A percentile compares a stretch with the other conserved stretches of the same genome.
These are phyloP conservation scores for Silene coronaria DNA, from an alignment of 179 eudicot species.

Conservation along the genomic window DNA sequence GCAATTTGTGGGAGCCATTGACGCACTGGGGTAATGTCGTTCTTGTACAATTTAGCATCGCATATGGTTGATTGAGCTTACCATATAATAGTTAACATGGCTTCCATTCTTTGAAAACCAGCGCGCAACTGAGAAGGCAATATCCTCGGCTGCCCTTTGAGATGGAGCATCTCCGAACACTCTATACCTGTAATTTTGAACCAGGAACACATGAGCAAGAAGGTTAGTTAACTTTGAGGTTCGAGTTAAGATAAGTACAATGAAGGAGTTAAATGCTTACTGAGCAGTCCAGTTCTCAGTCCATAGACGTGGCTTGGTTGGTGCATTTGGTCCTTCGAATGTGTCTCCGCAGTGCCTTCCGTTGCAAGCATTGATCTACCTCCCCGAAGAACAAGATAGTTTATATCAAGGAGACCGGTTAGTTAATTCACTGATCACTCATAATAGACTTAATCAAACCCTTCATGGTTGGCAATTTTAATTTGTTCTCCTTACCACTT, in stretches of 20 bases:
- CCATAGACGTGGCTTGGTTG: constrained; percentile 80
- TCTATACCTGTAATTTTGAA: constrained; percentile 47
- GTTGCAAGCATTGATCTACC: constrained; percentile 88
- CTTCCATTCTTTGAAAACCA: constrained; percentile 81
- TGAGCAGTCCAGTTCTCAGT: constrained; percentile 99
- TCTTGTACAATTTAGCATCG: constrained; percentile 2
- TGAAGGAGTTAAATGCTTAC: constrained; percentile 35
- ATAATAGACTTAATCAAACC: too few relatives aligned
- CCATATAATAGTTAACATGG: constrained; percentile 86
- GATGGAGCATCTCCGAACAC: constrained; percentile 89
- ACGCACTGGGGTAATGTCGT: too few relatives aligned
- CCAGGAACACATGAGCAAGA: neutral
- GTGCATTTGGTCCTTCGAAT: constrained; percentile 68
- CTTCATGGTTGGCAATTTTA: too few relatives aligned
- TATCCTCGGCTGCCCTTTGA: constrained; percentile 81
- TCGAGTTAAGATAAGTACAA: neutral
- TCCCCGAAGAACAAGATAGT: neutral
- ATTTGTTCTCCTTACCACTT: constrained; percentile 38
- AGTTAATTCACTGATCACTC: neutral
- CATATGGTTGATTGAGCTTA: constrained; percentile 17
- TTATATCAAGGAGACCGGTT: neutral
- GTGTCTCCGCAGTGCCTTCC: constrained; percentile 95
- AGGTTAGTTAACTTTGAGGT: neutral
- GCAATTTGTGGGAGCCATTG: too few relatives aligned
- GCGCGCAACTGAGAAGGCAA: constrained; percentile 65